Conservation (phyloP, 768 basidiomycete species). For the Roridomyces roridus region DNA sequence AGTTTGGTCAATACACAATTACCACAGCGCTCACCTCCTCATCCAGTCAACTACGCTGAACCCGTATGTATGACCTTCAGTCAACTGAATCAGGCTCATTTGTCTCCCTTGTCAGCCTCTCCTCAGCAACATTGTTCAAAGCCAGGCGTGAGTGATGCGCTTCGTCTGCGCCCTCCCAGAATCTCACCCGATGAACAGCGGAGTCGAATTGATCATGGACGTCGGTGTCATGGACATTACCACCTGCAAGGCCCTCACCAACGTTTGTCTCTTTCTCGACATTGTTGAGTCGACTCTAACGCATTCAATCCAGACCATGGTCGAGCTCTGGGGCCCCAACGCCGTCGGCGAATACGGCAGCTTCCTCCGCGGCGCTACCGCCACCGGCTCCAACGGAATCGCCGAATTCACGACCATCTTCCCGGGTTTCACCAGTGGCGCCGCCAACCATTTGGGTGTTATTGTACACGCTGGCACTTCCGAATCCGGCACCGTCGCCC, state of each 20-base stretch:
- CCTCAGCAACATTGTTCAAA: constrained; percentile 33
- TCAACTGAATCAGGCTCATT: too few species aligned
- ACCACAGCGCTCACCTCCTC: neutral
- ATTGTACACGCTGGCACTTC: constrained; percentile 37
- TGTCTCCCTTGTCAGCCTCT: too few species aligned
- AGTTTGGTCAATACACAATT: too few species aligned
- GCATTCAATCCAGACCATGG: too few species aligned
- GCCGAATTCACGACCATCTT: constrained; percentile 45
- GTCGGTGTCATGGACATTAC: constrained; percentile 44
- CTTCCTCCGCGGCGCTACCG: constrained; percentile 43
- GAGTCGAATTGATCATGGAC: constrained; percentile 43
- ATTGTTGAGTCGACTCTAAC: too few species aligned
- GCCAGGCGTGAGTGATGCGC: constrained; percentile 29
- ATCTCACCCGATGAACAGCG: constrained; percentile 26
- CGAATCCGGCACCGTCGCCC: constrained; percentile 31
- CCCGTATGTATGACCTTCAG: too few species aligned
- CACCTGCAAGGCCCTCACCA: constrained; percentile 45
- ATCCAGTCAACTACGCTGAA: constrained; percentile 24
- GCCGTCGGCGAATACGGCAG: constrained; percentile 41
- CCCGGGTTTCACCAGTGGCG: constrained; percentile 42
- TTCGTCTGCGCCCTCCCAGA: neutral
- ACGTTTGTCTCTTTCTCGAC: too few species aligned
- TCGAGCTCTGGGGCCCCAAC: constrained; percentile 47
- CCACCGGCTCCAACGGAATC: constrained; percentile 41
- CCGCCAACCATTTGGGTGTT: constrained; percentile 44